These are phyloP conservation scores for Leccinum pellstonianum DNA, from an alignment of 768 basidiomycete genomes.

Conservation along the genomic window DNA sequence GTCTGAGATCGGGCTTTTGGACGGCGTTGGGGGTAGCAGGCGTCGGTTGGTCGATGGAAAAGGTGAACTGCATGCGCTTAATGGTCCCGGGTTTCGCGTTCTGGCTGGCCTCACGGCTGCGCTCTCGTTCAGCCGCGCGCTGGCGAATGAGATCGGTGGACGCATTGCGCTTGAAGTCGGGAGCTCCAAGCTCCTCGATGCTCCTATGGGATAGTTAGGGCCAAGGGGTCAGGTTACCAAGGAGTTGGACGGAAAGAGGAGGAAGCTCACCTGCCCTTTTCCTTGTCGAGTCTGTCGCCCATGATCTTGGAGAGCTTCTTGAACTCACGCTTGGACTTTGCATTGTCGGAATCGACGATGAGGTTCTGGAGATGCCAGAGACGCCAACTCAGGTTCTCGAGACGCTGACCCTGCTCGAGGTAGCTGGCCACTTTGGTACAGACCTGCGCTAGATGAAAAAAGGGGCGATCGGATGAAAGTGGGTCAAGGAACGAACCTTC, in stretches of 20 bases:
- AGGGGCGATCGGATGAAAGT: conserved; percentile 2
- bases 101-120: conserved; percentile 67
- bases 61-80: conserved; percentile 89
- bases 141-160: conserved; percentile 78
- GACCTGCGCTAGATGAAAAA: conserved; percentile 45
- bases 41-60: conserved; percentile 73
- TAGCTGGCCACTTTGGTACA: conserved; percentile 89
- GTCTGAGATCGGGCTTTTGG: conserved; percentile 66
- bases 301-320: conserved; percentile 85
- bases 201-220: conserved; percentile 49
- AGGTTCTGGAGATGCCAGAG: conserved; percentile 91
- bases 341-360: conserved; percentile 84
- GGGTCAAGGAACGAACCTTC: conserved; percentile 55
- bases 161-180: conserved; percentile 77
- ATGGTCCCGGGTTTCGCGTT: conserved; percentile 68
- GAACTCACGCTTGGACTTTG: conserved; percentile 84
- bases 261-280: conserved; percentile 54
- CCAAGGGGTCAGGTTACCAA: conserved; percentile 20
- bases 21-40: conserved; percentile 46
- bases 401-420: conserved; percentile 87
- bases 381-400: conserved; percentile 91
- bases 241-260: background rate
- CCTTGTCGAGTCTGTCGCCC: conserved; percentile 91
- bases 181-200: conserved; percentile 83
- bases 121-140: conserved; percentile 80